These are phyloP conservation scores for Hypoxylon rubiginosum DNA, from an alignment of 2,329 filamentous ascomycete species.

Conservation along the genomic window DNA sequence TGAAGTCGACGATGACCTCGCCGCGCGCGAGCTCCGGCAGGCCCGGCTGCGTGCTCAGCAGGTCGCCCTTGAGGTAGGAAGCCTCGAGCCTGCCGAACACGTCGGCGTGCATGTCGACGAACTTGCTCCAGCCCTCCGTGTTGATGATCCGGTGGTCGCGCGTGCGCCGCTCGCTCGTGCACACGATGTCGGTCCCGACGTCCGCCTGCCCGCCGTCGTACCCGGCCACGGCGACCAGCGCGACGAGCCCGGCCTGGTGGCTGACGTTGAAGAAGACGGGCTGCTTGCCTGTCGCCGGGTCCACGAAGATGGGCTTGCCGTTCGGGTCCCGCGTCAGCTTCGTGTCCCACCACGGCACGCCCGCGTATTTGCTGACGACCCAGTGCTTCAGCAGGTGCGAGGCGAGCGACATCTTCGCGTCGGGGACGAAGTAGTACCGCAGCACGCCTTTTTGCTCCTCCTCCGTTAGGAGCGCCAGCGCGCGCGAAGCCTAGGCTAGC, in stretches of 20 bases:
- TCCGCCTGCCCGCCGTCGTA: constrained; percentile 57
- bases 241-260: constrained; percentile 82
- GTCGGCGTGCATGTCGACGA: constrained; percentile 79
- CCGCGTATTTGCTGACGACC: constrained; percentile 70
- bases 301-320: constrained; percentile 67
- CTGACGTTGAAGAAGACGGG: constrained; percentile 79
- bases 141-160: constrained; percentile 70
- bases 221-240: constrained; percentile 68
- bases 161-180: constrained; percentile 76
- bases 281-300: constrained; percentile 61
- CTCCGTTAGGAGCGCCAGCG: constrained; percentile 64
- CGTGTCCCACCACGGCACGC: constrained; percentile 72
- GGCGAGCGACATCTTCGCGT: constrained; percentile 80
- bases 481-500: constrained; percentile 63
- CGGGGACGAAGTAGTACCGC: constrained; percentile 74
- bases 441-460: constrained; percentile 71
- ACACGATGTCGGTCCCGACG: constrained; percentile 82
- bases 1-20: constrained; percentile 66
- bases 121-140: constrained; percentile 71
- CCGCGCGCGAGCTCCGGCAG: constrained; percentile 44
- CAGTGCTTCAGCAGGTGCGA: constrained; percentile 82
- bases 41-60: constrained; percentile 43
- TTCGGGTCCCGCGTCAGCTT: constrained; percentile 67
- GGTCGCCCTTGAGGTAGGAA: constrained; percentile 68
- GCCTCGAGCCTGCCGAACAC: constrained; percentile 76